phyloP scores from a whole-genome alignment of 495 filamentous ascomycete genomes.

The Penicillium robsamsonii region DNA sequence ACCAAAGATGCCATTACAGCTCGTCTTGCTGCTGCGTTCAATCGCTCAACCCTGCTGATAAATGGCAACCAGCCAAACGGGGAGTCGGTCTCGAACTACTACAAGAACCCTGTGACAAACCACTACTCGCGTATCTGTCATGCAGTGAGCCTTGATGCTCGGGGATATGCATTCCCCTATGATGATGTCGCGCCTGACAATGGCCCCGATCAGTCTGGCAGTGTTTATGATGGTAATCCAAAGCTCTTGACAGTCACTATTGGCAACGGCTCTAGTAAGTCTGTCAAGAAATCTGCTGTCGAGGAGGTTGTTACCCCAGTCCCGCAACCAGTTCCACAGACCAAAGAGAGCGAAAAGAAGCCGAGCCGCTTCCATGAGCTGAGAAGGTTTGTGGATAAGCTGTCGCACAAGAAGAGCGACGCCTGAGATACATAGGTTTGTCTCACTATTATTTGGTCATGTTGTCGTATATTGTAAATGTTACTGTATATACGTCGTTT shows the following conservation, averaged over 20 bases:
- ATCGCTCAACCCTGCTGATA: conserved; percentile 60
- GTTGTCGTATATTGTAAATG: background rate
- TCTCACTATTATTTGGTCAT: background rate
- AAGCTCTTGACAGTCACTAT: conserved; percentile 58
- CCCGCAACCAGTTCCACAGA: background rate
- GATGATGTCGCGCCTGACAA: conserved; percentile 66
- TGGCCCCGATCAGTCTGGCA: conserved; percentile 60
- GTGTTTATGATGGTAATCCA: conserved; percentile 57
- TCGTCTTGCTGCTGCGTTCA: conserved; percentile 65
- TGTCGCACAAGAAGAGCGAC: conserved; percentile 11
- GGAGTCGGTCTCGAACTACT: conserved; percentile 49
- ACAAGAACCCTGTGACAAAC: conserved; percentile 59
- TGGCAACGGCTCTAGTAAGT: conserved; percentile 46
- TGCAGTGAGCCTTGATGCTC: conserved; percentile 55
- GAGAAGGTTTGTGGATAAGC: conserved; percentile 16
- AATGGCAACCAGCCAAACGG: conserved; percentile 51
- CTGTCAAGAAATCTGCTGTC: conserved; percentile 5
- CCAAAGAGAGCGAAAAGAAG: conserved; percentile 9
- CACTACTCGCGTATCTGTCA: conserved; percentile 71
- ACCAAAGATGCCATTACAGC: conserved; percentile 57
- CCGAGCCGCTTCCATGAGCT: conserved; percentile 7
- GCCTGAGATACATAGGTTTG: background rate
- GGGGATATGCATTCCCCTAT: conserved; percentile 77
- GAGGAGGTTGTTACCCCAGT: background rate
- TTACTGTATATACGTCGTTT: background rate